Evolutionary conservation across 768 basidiomycete genomes (phyloP).

Genomic region (Boletus huronensis): DNA sequence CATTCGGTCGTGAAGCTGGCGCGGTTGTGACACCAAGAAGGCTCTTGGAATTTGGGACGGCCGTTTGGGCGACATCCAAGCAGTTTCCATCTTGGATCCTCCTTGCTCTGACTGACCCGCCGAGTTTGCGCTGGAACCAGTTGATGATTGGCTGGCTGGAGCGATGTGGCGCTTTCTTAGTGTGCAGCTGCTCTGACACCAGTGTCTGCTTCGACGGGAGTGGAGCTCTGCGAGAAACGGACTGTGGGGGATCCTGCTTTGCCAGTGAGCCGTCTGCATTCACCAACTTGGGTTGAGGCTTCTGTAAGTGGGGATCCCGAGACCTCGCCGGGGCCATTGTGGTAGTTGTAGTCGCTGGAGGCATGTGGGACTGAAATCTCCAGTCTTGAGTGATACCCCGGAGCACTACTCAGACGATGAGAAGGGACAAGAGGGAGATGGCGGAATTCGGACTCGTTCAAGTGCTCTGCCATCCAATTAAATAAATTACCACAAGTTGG

Average conservation of each 20-base stretch:
- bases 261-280: slow-evolving; percentile 4
- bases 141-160: slow-evolving; percentile 85
- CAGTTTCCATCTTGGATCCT: slow-evolving; percentile 38
- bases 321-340: slow-evolving; percentile 12
- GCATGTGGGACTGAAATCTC: slow-evolving; percentile 13
- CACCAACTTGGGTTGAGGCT: slow-evolving; percentile 13
- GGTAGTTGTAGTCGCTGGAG: slow-evolving; percentile 8
- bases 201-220: slow-evolving; percentile 23
- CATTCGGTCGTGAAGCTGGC: slow-evolving; percentile 20
- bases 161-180: slow-evolving; percentile 63
- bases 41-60: slow-evolving; percentile 13
- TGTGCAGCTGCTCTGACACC: slow-evolving; percentile 33
- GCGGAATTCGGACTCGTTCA: not conserved
- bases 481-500: slow-evolving; percentile 4
- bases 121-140: slow-evolving; percentile 86
- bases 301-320: slow-evolving; percentile 13
- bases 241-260: slow-evolving; percentile 17
- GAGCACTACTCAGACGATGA: not conserved
- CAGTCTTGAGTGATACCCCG: not conserved
- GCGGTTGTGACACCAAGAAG: slow-evolving; percentile 10
- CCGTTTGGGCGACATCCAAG: slow-evolving; percentile 12
- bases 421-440: not conserved
- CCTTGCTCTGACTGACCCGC: slow-evolving; percentile 60
- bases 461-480: slow-evolving; percentile 2
- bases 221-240: slow-evolving; percentile 17